phyloP scores from a whole-genome alignment of 78 protist genomes.

The Salpingoeca rosetta region DNA sequence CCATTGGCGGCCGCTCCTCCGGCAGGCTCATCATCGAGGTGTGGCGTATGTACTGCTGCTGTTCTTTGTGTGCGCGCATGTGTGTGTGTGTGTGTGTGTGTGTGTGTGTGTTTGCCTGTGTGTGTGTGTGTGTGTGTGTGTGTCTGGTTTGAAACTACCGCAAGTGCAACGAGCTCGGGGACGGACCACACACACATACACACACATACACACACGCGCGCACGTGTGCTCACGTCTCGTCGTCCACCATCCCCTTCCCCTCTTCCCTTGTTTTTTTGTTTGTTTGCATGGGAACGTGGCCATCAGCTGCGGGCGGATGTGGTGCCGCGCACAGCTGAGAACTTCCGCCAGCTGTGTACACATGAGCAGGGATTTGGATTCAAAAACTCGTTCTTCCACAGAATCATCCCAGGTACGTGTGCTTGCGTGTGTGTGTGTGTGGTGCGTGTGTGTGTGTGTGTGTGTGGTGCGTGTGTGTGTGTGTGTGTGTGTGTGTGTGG shows the following conservation, averaged over 20 bases:
- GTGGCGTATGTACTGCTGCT: neutral
- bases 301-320: conserved; percentile 8
- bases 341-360: conserved; percentile 30
- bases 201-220: too few species aligned
- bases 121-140: too few species aligned
- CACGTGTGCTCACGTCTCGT: too few species aligned
- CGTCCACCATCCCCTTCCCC: neutral
- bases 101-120: too few species aligned
- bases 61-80: too few species aligned
- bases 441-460: neutral
- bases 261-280: neutral
- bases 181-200: too few species aligned
- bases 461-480: too few species aligned
- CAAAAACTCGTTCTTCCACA: neutral
- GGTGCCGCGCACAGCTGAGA: conserved; percentile 13
- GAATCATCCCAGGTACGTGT: conserved; percentile 12
- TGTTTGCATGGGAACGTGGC: neutral
- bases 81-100: too few species aligned
- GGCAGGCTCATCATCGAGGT: conserved; percentile 17
- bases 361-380: conserved; percentile 10
- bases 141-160: too few species aligned
- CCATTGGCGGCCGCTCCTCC: neutral
- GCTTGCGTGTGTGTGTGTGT: neutral
- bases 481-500: too few species aligned
- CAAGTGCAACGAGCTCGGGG: too few species aligned